Percentiles rank a stretch among this genome's conserved stretches.
These are phyloP conservation scores for Talaromyces verruculosus DNA, from an alignment of 2,329 filamentous ascomycete species.

Conservation along the genomic window DNA sequence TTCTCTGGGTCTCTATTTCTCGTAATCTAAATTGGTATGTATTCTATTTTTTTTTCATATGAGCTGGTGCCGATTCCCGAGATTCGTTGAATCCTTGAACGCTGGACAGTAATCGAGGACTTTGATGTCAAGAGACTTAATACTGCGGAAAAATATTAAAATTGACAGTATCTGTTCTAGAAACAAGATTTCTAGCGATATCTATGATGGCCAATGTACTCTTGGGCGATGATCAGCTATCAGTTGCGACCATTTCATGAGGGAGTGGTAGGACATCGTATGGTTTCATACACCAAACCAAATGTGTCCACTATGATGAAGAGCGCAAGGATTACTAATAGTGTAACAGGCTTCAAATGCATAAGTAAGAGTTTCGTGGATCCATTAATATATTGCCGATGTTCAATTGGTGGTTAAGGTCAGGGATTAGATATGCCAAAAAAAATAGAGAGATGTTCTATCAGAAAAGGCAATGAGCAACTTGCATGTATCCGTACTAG, in stretches of 20 bases:
- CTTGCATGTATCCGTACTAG: background rate
- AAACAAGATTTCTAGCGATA: background rate
- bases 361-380: background rate
- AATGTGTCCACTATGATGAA: background rate
- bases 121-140: background rate
- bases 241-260: background rate
- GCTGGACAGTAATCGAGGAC: background rate
- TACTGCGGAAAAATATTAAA: background rate
- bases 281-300: background rate
- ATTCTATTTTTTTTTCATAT: background rate
- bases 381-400: background rate
- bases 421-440: background rate
- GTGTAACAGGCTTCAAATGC: background rate
- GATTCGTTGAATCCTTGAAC: background rate
- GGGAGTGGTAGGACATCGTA: background rate
- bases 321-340: background rate
- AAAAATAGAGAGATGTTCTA: background rate
- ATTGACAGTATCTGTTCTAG: background rate
- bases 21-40: background rate
- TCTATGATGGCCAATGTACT: background rate
- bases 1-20: background rate
- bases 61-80: background rate
- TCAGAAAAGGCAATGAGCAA: background rate
- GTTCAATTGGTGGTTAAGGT: background rate
- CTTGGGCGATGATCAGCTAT: background rate